Evolutionary conservation across 768 basidiomycete species (phyloP).

Genomic region (Atractiella rhizophila): DNA sequence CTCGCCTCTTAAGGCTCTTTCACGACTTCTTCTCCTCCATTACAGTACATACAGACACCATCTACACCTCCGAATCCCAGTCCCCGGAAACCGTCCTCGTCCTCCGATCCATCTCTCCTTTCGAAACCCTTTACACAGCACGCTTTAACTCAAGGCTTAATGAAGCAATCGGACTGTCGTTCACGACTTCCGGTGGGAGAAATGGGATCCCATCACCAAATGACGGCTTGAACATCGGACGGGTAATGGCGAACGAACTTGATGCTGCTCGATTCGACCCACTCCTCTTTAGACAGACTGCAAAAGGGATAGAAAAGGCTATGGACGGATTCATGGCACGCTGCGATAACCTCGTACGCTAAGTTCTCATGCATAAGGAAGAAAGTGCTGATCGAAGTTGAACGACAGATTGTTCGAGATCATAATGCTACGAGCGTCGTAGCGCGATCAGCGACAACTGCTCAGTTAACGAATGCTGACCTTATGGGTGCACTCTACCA

Average conservation of each 20-base stretch:
- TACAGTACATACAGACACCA: slow-evolving; percentile 78
- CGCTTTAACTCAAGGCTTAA: slow-evolving; percentile 59
- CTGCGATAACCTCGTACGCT: slow-evolving; percentile 44
- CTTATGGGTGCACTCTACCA: slow-evolving; percentile 58
- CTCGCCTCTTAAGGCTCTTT: slow-evolving; percentile 62
- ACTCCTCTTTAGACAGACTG: slow-evolving; percentile 49
- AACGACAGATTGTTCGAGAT: slow-evolving; percentile 42
- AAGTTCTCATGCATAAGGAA: not conserved
- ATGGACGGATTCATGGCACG: slow-evolving; percentile 43
- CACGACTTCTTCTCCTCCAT: slow-evolving; percentile 94
- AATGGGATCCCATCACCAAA: slow-evolving; percentile 31
- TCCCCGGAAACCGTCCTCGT: slow-evolving; percentile 82
- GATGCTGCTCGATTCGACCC: slow-evolving; percentile 86
- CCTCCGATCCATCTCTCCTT: slow-evolving; percentile 51
- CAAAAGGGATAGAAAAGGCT: slow-evolving; percentile 41
- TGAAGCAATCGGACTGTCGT: slow-evolving; percentile 51
- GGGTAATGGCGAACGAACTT: slow-evolving; percentile 65
- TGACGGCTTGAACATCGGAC: slow-evolving; percentile 52
- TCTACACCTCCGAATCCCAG: slow-evolving; percentile 32
- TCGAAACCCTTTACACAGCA: slow-evolving; percentile 71
- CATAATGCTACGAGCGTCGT: slow-evolving; percentile 47
- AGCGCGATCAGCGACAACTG: slow-evolving; percentile 51
- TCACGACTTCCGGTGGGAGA: slow-evolving; percentile 26
- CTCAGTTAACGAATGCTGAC: slow-evolving; percentile 51
- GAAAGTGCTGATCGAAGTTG: not conserved